Evolutionary conservation across 257 asterid genomes (phyloP).

Genomic region (Salvia rosmarinus): DNA sequence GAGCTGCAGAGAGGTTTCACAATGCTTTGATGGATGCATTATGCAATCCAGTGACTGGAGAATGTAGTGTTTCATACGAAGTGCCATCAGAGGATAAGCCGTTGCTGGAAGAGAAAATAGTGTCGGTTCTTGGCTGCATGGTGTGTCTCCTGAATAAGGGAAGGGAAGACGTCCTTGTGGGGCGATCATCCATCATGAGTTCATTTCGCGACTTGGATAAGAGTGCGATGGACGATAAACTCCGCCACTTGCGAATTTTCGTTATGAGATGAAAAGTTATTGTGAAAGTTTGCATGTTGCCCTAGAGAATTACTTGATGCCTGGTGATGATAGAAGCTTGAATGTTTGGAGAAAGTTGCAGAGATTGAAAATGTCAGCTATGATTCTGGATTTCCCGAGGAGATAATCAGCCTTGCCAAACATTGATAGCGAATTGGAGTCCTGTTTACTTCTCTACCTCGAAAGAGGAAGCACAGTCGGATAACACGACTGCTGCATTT

Average conservation of each 20-base stretch:
- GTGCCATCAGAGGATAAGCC: conserved; percentile 81
- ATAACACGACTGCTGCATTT: conserved; percentile 59
- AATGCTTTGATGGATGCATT: conserved; percentile 83
- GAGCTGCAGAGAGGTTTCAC: conserved; percentile 91
- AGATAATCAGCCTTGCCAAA: conserved; percentile 71
- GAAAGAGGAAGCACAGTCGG: conserved; percentile 49
- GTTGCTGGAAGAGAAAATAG: conserved; percentile 81
- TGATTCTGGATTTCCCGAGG: conserved; percentile 84
- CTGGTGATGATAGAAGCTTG: conserved; percentile 70
- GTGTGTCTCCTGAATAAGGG: conserved; percentile 90
- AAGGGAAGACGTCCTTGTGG: conserved; percentile 82
- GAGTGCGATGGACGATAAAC: conserved; percentile 57
- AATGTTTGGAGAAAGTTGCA: conserved; percentile 92
- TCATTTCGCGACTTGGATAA: conserved; percentile 62
- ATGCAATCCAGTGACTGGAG: conserved; percentile 93
- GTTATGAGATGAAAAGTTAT: conserved; percentile 95
- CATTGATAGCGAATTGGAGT: conserved; percentile 87
- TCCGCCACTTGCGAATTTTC: conserved; percentile 91
- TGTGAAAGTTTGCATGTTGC: conserved; percentile 96
- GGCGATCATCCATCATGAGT: conserved; percentile 67
- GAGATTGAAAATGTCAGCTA: conserved; percentile 78
- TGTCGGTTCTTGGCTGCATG: conserved; percentile 98
- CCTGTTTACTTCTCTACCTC: conserved; percentile 62
- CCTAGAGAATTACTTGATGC: conserved; percentile 70
- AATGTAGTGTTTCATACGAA: conserved; percentile 83